phyloP scores from a whole-genome alignment of 768 basidiomycete genomes.

The Russula sp. region DNA sequence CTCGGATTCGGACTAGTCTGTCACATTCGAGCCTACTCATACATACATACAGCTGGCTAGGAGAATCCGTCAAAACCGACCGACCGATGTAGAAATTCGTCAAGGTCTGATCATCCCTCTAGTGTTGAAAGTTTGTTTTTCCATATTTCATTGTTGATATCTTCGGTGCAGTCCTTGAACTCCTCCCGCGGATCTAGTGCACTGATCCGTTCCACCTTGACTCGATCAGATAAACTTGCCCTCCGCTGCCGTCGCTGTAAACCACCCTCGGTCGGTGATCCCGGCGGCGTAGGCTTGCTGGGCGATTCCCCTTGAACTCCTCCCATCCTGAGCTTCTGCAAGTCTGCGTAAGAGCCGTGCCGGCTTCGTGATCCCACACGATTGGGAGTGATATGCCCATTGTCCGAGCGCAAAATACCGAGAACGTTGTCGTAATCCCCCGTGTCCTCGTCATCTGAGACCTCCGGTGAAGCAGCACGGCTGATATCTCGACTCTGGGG shows the following conservation, averaged over 20 bases:
- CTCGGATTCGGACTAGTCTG: background rate
- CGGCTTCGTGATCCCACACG: constrained; percentile 47
- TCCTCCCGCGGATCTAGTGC: constrained; percentile 47
- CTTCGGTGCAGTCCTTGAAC: constrained; percentile 58
- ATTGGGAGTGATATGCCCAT: constrained; percentile 32
- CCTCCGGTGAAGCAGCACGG: constrained; percentile 61
- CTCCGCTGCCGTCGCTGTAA: constrained; percentile 41
- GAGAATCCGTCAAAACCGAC: constrained; percentile 22
- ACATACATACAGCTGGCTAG: background rate
- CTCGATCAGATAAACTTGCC: constrained; percentile 55
- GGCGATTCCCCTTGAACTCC: constrained; percentile 24
- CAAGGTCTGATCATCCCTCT: background rate
- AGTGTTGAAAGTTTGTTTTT: constrained; percentile 26
- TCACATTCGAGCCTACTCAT: background rate
- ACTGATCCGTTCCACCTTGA: constrained; percentile 58
- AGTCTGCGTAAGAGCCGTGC: constrained; percentile 72
- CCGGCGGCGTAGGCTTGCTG: constrained; percentile 14
- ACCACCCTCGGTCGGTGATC: constrained; percentile 32
- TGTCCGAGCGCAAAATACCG: constrained; percentile 48
- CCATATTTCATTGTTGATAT: constrained; percentile 57
- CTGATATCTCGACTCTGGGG: constrained; percentile 50
- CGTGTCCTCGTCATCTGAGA: constrained; percentile 78
- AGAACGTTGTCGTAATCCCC: constrained; percentile 92
- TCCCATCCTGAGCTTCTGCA: constrained; percentile 53
- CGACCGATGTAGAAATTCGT: constrained; percentile 14